Base-by-base conservation (phyloP, 1,284 basidiomycete genomes). In the Marasmius sp. region DNA sequence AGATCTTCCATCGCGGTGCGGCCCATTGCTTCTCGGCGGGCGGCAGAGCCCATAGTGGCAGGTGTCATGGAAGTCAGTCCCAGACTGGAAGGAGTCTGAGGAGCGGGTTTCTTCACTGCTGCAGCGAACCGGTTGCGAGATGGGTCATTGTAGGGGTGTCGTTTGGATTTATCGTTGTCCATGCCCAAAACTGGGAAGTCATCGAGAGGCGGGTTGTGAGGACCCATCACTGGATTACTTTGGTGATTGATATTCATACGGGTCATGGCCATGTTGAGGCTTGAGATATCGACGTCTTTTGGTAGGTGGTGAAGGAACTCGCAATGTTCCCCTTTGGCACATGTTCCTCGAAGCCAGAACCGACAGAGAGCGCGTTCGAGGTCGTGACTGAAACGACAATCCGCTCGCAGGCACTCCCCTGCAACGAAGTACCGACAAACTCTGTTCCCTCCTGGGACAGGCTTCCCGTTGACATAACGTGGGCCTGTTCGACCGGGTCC, bases 391-490 rank as follows among this genome's bases (percentile, higher is more conserved):
- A 98, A 99, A 63, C 96, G 88, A 79, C 97, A 99, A 77, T 99
- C 97, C 57, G 94, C 93, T 57, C 97, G 81, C 59, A 98, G 80
- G 73, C 97, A 99, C 76, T 98, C 96, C 18, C 97, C 97, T 7
- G 94, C 94, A 41, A 99, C 84, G 75, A 95, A 99, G 75, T 98
- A 99, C 61, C 97, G 83, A 74, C 97, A 99, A 45, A 99, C 95
- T 60, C 91, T 79, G 68, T 88, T 88, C 6, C 87, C 87, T 51
- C 83, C 82, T 54, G 81, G 79, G 0, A 75, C 77, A 38, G 87
- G 83, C 12, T 88, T 83, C 2, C 85, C 83, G 67, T 87, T 86
- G 27, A 82, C 79, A 61, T 81, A 85, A 43, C 84, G 79, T 1
- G 82, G 78, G 16, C 82, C 84, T 36, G 79, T 78, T 43, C 85